These are phyloP conservation scores for Wickerhamiella musiphila DNA, from an alignment of 805 yeast genomes.

Conservation along the genomic window DNA sequence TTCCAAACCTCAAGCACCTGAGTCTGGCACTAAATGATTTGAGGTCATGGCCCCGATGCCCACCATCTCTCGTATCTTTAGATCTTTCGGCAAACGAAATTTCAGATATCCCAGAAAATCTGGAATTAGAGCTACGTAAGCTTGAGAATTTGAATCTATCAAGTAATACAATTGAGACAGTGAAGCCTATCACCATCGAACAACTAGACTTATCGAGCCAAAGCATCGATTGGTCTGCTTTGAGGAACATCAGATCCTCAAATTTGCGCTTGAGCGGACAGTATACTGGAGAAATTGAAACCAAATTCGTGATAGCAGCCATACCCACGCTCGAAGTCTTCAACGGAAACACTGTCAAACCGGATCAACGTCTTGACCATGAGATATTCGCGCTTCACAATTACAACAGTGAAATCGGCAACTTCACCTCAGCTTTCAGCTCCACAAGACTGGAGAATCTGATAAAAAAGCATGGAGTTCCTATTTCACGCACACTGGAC, in stretches of 20 bases:
- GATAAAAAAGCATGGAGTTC: no score
- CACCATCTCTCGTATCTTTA: slow-evolving; percentile 13
- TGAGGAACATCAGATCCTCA: slow-evolving; percentile 27
- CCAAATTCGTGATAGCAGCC: slow-evolving; percentile 30
- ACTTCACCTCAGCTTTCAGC: no score
- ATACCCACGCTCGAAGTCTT: slow-evolving; percentile 25
- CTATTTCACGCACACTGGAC: no score
- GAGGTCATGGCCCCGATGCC: slow-evolving; percentile 17
- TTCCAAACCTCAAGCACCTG: slow-evolving; percentile 7
- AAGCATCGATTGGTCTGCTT: slow-evolving; percentile 25
- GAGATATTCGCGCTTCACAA: slow-evolving; percentile 49
- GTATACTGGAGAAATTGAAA: slow-evolving; percentile 15
- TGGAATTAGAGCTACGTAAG: not conserved
- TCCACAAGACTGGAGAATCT: no score
- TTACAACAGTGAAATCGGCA: slow-evolving; percentile 24
- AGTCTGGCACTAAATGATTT: slow-evolving; percentile 24
- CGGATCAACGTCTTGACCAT: slow-evolving; percentile 38
- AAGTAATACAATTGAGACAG: slow-evolving; percentile 17
- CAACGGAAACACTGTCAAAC: slow-evolving; percentile 39
- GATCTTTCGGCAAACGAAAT: slow-evolving; percentile 26
- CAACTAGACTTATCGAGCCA: slow-evolving; percentile 1
- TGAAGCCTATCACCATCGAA: not conserved
- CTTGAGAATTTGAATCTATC: slow-evolving; percentile 15
- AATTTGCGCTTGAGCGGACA: slow-evolving; percentile 29
- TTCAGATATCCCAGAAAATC: no score